Conservation (phyloP, 2,329 filamentous ascomycete species). For the Beauveria pseudobassiana region DNA sequence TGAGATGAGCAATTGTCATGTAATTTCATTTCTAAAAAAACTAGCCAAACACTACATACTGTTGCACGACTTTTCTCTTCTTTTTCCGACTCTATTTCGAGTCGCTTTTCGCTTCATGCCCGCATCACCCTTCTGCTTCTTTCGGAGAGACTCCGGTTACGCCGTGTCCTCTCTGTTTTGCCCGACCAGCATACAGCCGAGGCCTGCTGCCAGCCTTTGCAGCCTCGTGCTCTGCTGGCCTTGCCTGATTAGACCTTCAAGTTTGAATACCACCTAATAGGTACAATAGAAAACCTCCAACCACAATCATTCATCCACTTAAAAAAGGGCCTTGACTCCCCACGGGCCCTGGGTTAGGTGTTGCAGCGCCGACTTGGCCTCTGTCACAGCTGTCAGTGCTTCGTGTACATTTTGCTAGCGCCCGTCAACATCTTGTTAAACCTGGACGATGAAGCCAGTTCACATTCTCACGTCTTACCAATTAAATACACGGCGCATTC, state of each 20-base stretch:
- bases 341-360: too few relatives aligned
- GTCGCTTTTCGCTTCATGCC: background rate
- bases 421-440: too few relatives aligned
- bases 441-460: background rate
- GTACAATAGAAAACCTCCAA: too few relatives aligned
- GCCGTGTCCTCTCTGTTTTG: background rate
- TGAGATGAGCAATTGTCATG: background rate
- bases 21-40: background rate
- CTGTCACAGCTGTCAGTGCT: background rate
- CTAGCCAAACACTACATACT: background rate
- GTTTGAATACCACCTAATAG: too few relatives aligned
- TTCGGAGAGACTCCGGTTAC: background rate
- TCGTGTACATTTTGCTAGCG: background rate
- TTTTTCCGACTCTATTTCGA: background rate
- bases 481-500: background rate
- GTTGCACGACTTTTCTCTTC: background rate
- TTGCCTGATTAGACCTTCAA: too few relatives aligned
- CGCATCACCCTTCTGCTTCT: background rate
- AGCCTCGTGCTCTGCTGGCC: background rate
- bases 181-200: background rate
- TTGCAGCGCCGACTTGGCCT: too few relatives aligned
- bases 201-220: background rate
- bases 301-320: too few relatives aligned
- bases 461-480: background rate
- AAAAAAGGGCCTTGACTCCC: too few relatives aligned